phyloP scores from a whole-genome alignment of 1,284 basidiomycete species.

The Peniophora sp. region DNA sequence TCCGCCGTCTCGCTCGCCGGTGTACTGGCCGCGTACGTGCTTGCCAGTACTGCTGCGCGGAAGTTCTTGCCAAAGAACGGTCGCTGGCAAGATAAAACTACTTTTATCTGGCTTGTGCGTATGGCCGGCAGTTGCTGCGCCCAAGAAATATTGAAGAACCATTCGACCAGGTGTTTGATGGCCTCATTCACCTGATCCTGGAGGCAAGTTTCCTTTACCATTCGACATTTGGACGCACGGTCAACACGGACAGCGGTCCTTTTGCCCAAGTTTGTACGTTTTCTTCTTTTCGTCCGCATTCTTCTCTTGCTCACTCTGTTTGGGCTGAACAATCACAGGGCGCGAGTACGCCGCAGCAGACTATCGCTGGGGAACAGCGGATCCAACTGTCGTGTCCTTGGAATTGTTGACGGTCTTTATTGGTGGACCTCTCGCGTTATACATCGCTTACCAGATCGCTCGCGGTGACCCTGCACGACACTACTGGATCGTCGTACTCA shows the following conservation, averaged over 20 bases:
- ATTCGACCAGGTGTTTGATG: conserved; percentile 56
- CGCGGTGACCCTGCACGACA: conserved; percentile 60
- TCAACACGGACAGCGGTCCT: conserved; percentile 58
- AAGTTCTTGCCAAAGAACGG: conserved; percentile 53
- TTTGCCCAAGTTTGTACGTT: conserved; percentile 72
- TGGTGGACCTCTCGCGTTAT: conserved; percentile 63
- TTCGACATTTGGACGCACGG: conserved; percentile 64
- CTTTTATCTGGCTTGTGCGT: conserved; percentile 69
- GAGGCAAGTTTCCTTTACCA: conserved; percentile 75
- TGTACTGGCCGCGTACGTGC: conserved; percentile 39
- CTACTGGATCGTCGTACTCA: conserved; percentile 74
- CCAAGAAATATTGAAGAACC: not conserved
- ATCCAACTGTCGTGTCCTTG: conserved; percentile 73
- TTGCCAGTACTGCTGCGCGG: conserved; percentile 45
- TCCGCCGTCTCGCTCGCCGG: conserved; percentile 59
- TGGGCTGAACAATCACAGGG: conserved; percentile 30
- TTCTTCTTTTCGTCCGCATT: conserved; percentile 1
- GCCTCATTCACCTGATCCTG: conserved; percentile 70
- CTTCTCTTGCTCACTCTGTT: no score
- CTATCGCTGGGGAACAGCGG: conserved; percentile 69
- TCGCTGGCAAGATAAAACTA: conserved; percentile 51
- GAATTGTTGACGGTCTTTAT: conserved; percentile 78
- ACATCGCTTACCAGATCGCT: conserved; percentile 57
- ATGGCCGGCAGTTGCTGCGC: conserved; percentile 7
- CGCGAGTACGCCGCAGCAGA: conserved; percentile 72